Base-by-base conservation (phyloP, 345 rosid genomes). In the Combretum micranthum region DNA sequence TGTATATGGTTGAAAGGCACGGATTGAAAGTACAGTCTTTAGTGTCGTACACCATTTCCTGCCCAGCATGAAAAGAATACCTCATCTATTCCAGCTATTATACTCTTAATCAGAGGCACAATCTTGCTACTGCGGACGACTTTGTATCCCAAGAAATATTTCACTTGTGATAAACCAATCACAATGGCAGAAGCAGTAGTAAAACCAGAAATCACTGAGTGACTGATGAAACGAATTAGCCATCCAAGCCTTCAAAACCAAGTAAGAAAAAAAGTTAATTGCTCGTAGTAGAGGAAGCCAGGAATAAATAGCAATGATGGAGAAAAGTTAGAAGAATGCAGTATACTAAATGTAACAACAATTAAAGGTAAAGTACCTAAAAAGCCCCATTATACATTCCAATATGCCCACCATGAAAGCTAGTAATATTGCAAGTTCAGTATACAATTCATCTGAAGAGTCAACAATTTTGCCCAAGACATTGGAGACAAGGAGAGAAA, bases 141-240 rank as follows among this genome's bases (percentile, higher is more conserved):
- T 52, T 62, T 68, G 77, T 94, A 94, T 62, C 99, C 97, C 76
- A 94, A 72, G 70, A 94, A 90, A 59, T 94, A 94, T 75, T 94
- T 94, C n/a, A 76, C 79, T 74, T 94, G 97, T 55, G 99, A 90
- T 56, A 94, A 71, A 18, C 80, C 99, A 78, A 90, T 94, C 59
- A 90, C 97, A 68, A 94, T 78, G 67, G 99, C 99, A 1, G 99
- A 94, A 67, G 97, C 88, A 22, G 78, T 75, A 51, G 97, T 94
- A 74, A 94, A 94, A 67, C 97, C 99, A 75, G 99, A 94, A 64
- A 90, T 94, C 64, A 94, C 99, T 45, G 99, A 86, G 74, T 87
- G 99, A 69, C 99, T 90, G 68, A 94, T 87, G 82, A 94, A 94
- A 60, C 99, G 97, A 63, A 94, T 82, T 61, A 94, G 80, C 99